These are phyloP conservation scores for Aristolochia californica DNA, from an alignment of 164 flowering plant species.

Conservation along the genomic window DNA sequence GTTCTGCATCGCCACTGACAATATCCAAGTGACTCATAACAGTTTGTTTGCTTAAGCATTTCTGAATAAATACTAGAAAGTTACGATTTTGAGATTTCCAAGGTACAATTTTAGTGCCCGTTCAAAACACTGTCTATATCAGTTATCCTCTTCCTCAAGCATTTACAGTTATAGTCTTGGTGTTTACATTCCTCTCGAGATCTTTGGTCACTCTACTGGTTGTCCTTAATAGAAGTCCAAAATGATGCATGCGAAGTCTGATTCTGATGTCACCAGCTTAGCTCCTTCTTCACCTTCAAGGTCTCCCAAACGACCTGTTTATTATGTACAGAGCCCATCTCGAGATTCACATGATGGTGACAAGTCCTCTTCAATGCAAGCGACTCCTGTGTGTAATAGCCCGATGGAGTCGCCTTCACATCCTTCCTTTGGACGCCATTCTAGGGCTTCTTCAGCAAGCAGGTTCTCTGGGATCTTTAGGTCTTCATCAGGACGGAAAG, in stretches of 20 bases:
- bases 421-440: constrained; percentile 81
- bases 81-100: no score
- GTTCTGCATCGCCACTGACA: no score
- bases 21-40: no score
- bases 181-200: not conserved
- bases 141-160: no score
- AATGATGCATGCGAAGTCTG: constrained; percentile 76
- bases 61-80: no score
- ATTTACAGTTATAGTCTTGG: no score
- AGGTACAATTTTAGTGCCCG: no score
- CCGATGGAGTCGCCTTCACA: constrained; percentile 97
- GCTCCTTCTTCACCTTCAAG: constrained; percentile 94
- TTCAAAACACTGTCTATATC: no score
- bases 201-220: not conserved
- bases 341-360: constrained; percentile 96
- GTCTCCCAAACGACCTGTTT: constrained; percentile 73
- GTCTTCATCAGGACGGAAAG: constrained; percentile 75
- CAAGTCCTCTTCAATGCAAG: constrained; percentile 81
- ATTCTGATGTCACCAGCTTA: constrained; percentile 79
- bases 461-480: constrained; percentile 83
- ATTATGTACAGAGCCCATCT: constrained; percentile 93
- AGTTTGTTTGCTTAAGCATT: no score
- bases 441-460: constrained; percentile 84
- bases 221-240: not conserved
- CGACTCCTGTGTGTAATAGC: constrained; percentile 71